Conservation (phyloP, 306 rosid species). For the Cajanus cajan region DNA sequence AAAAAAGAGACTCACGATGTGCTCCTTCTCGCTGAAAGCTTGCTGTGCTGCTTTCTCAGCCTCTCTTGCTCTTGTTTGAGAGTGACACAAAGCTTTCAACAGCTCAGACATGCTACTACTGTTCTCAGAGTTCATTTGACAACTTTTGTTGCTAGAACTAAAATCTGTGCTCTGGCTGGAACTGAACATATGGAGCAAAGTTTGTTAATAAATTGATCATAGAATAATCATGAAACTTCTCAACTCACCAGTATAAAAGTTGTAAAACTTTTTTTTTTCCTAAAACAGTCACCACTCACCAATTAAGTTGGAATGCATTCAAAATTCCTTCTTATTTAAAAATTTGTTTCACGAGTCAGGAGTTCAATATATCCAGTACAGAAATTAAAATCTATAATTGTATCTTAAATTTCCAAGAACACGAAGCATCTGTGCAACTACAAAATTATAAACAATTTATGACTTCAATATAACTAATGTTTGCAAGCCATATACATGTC, state of each 20-base stretch:
- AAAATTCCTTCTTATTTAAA: not conserved
- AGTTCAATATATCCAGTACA: not conserved
- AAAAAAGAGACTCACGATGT: constrained; percentile 65
- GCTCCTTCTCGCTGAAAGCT: constrained; percentile 85
- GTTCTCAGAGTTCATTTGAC: constrained; percentile 30
- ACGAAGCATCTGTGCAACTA: not conserved
- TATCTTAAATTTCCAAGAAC: not conserved
- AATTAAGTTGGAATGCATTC: too few species aligned
- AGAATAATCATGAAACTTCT: constrained; percentile 16
- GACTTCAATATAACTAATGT: not conserved
- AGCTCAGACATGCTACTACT: constrained; percentile 58
- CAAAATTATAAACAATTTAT: not conserved
- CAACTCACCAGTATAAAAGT: not conserved
- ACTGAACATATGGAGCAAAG: constrained; percentile 18
- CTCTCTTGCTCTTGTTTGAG: constrained; percentile 91
- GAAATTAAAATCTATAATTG: not conserved
- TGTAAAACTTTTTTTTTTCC: not conserved
- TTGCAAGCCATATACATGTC: not conserved
- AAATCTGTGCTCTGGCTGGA: constrained; percentile 45
- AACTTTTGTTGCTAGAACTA: constrained; percentile 31
- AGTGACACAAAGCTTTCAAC: constrained; percentile 80
- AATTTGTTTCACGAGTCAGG: not conserved
- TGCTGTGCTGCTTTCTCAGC: constrained; percentile 82
- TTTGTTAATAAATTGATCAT: constrained; percentile 13
- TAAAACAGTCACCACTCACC: not conserved